These are phyloP conservation scores for Hebeloma cylindrosporum DNA, from an alignment of 768 basidiomycete species.

Conservation along the genomic window DNA sequence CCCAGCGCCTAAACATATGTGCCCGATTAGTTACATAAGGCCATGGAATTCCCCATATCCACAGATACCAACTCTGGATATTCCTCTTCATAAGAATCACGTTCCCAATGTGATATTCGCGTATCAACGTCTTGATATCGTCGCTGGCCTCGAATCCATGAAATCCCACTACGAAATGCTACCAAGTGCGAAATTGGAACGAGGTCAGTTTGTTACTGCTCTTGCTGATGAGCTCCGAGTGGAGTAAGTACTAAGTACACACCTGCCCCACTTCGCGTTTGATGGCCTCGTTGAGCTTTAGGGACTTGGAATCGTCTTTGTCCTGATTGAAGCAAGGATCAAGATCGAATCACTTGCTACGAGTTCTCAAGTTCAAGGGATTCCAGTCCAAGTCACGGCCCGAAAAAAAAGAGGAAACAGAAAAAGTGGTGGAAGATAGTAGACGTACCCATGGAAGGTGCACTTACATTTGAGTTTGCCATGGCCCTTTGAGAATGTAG, in stretches of 20 bases:
- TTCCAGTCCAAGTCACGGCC: too few relatives aligned
- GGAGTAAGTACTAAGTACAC: not conserved
- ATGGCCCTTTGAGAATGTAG: too few relatives aligned
- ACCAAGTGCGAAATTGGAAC: too few relatives aligned
- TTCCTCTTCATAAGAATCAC: constrained; percentile 73
- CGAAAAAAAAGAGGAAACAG: too few relatives aligned
- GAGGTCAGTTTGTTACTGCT: not conserved
- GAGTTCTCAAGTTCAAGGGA: too few relatives aligned
- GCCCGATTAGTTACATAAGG: not conserved
- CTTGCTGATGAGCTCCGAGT: not conserved
- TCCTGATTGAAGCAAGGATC: too few relatives aligned
- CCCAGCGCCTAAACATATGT: constrained; percentile 38
- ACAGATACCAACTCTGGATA: constrained; percentile 42
- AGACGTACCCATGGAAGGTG: too few relatives aligned
- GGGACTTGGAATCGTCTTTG: too few relatives aligned
- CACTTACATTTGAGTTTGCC: too few relatives aligned
- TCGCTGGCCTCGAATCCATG: constrained; percentile 53
- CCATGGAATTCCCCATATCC: not conserved
- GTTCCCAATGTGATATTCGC: constrained; percentile 63
- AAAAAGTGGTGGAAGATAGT: too few relatives aligned
- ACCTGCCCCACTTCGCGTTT: constrained; percentile 38
- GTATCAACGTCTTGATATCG: constrained; percentile 55
- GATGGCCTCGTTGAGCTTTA: constrained; percentile 36
- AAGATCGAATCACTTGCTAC: too few relatives aligned
- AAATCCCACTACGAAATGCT: constrained; percentile 77